Evolutionary conservation across 164 flowering plant species (phyloP), one percentile per base, ranked within the genome.

Genomic region (Piper longum): DNA sequence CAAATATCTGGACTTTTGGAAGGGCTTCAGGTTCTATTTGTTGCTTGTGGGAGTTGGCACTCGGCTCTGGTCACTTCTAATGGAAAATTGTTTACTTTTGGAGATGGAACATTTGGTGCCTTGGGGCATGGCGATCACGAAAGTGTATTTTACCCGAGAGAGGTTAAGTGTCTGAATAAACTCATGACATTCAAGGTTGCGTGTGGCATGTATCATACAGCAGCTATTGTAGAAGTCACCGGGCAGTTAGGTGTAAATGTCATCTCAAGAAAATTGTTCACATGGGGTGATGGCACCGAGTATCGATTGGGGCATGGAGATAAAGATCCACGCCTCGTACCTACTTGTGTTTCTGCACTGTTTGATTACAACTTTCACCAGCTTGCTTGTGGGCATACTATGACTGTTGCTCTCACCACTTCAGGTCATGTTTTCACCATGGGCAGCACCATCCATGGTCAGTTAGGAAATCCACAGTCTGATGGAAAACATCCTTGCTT

Each of bases 221-320:
- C 90, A 19, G 95, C 95, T 9, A 83, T 89, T 64, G 85, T 89
- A 9, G 97, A 89, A 71, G 79, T 85, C 44, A 75, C 67, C 43
- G 70, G 64, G 66, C 84, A 79, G 18, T 17, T 73, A 6, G 79
- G 80, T 54, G 48, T 64, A 42, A 77, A 69, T 63, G 56, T 67
- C 58, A 43, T 74, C 52, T 73, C 85, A 40, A 75, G 82, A 67
- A 89, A 89, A 72, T 62, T 89, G 65, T 89, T 85, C 73, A 85
- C 96, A n/a, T 89, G 96, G 96, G 96, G 96, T 36, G 95, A 85
- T 70, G 97, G 95, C 43, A 87, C 85, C 64, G 83, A 84, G 71
- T 16, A 80, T 55, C 81, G 88, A 4, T 71, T 89, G 60, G 97
- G 97, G 17, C 95, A 89, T 70, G 91, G 87, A 61, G 82, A 63